These are phyloP conservation scores for Coniferiporia weirii DNA, from an alignment of 1,284 basidiomycete species.

Conservation along the genomic window DNA sequence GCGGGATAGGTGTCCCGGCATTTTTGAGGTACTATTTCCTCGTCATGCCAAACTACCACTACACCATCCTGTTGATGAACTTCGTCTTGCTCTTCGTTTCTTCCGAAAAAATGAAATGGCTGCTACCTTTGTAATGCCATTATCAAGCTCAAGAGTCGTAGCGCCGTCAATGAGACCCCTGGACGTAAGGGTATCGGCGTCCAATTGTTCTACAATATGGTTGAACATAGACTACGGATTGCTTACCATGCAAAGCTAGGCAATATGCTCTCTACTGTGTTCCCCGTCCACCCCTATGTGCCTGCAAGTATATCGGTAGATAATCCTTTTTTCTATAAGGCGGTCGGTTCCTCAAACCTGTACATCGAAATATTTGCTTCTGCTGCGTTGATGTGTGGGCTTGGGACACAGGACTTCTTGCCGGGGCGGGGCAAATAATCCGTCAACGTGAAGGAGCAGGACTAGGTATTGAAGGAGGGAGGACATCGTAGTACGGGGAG, in stretches of 20 bases:
- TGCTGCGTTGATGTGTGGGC: not conserved
- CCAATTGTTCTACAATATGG: not conserved
- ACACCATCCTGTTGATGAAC: conserved; percentile 52
- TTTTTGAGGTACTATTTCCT: conserved; percentile 54
- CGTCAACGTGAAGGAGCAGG: conserved; percentile 4
- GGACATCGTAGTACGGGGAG: not conserved
- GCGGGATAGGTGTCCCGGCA: conserved; percentile 62
- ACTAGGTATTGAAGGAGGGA: not conserved
- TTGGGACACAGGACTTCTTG: conserved; percentile 1
- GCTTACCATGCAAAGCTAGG: conserved; percentile 69
- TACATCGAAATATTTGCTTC: conserved; percentile 18
- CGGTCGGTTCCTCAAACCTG: conserved; percentile 10
- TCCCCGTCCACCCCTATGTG: conserved; percentile 73
- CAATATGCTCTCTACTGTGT: conserved; percentile 63
- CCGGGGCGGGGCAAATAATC: not conserved
- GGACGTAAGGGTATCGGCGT: conserved; percentile 5
- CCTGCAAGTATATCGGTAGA: conserved; percentile 34
- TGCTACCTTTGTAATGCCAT: conserved; percentile 62
- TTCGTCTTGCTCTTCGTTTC: no score
- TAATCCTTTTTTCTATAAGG: not conserved
- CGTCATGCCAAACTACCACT: conserved; percentile 78
- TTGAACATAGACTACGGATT: not conserved
- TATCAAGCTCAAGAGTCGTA: conserved; percentile 73
- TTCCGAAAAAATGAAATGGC: conserved; percentile 12
- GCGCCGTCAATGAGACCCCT: conserved; percentile 72